Evolutionary conservation across 2,329 filamentous ascomycete genomes (phyloP).

Genomic region (Ustilaginoidea virens): DNA sequence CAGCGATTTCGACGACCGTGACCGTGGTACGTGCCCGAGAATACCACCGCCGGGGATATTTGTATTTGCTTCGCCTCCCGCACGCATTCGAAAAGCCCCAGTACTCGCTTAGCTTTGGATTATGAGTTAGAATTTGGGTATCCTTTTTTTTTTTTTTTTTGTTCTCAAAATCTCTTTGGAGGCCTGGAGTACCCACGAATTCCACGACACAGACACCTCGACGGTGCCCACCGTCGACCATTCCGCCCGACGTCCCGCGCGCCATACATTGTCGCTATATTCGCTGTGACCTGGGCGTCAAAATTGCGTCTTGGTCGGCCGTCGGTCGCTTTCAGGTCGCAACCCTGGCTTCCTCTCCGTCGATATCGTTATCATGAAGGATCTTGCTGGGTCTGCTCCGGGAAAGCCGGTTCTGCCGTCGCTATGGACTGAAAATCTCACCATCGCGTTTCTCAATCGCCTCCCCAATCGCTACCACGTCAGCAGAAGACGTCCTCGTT

Average conservation of each 20-base stretch:
- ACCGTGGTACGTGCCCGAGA: constrained; percentile 5
- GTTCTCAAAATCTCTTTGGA: too few species aligned
- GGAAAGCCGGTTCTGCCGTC: constrained; percentile 26
- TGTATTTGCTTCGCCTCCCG: not conserved
- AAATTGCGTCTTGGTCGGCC: too few species aligned
- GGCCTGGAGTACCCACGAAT: too few species aligned
- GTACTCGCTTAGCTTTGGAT: constrained; percentile 11
- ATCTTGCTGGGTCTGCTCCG: constrained; percentile 19
- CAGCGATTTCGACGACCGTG: not conserved
- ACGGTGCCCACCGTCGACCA: constrained; percentile 5
- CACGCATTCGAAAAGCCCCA: constrained; percentile 3
- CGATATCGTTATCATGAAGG: constrained; percentile 19
- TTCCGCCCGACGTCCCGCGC: constrained; percentile 2
- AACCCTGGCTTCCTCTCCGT: constrained; percentile 5
- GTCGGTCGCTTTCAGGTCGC: too few species aligned
- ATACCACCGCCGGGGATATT: constrained; percentile 3
- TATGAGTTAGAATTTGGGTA: constrained; percentile 22
- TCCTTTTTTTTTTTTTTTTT: constrained; percentile 13
- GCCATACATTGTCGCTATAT: too few species aligned
- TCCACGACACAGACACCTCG: constrained; percentile 6
- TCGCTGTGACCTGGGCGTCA: too few species aligned
- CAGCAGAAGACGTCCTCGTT: constrained; percentile 21
- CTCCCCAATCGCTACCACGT: constrained; percentile 24
- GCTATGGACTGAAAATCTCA: constrained; percentile 24
- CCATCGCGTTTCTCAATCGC: constrained; percentile 26